These are phyloP conservation scores for Verbena officinalis DNA, from an alignment of 257 asterid species.

Conservation along the genomic window DNA sequence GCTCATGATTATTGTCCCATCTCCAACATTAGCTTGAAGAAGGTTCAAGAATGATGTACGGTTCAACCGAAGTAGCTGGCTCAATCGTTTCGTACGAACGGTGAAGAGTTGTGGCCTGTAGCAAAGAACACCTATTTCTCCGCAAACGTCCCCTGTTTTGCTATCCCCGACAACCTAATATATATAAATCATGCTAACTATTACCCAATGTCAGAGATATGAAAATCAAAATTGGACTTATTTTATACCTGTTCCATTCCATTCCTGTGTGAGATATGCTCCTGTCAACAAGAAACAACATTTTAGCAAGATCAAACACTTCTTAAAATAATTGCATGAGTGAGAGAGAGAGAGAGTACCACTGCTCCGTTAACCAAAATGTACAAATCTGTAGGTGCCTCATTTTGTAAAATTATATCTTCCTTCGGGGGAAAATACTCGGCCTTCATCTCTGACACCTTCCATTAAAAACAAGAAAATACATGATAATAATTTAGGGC, in stretches of 20 bases:
- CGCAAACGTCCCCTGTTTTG: slow-evolving; percentile 68
- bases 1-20: slow-evolving; percentile 81
- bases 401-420: slow-evolving; percentile 73
- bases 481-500: neutral
- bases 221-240: neutral
- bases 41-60: slow-evolving; percentile 67
- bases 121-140: slow-evolving; percentile 83
- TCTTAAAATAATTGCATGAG: slow-evolving; percentile 20
- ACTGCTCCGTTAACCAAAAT: slow-evolving; percentile 71
- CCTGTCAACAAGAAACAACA: slow-evolving; percentile 49
- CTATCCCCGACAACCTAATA: slow-evolving; percentile 52
- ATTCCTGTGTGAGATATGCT: slow-evolving; percentile 45
- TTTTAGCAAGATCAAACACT: slow-evolving; percentile 18
- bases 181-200: slow-evolving; percentile 15
- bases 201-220: slow-evolving; percentile 2
- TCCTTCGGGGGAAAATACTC: slow-evolving; percentile 79
- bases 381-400: slow-evolving; percentile 76
- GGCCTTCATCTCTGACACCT: slow-evolving; percentile 81
- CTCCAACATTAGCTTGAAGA: slow-evolving; percentile 78
- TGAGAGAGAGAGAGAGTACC: slow-evolving; percentile 39
- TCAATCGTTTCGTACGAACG: slow-evolving; percentile 69
- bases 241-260: slow-evolving; percentile 51
- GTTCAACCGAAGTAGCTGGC: slow-evolving; percentile 77
- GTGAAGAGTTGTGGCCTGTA: slow-evolving; percentile 76
- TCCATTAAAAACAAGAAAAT: slow-evolving; percentile 3